These are phyloP conservation scores for Rhodotorula sp. DNA, from an alignment of 1,284 basidiomycete species.

Conservation along the genomic window DNA sequence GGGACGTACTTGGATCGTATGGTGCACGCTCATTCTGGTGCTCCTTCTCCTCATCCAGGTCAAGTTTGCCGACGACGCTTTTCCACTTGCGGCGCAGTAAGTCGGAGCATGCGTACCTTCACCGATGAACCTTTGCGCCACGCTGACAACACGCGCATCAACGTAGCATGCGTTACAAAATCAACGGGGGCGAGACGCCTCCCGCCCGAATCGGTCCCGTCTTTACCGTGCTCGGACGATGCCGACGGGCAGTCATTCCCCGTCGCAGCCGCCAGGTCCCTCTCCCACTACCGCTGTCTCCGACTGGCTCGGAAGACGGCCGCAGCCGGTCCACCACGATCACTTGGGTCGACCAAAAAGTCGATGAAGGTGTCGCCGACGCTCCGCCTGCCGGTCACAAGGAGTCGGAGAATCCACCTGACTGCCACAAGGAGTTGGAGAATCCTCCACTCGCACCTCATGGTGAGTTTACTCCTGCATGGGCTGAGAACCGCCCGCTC, in stretches of 20 bases:
- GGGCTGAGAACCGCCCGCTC: too few species aligned
- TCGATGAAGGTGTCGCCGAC: background rate
- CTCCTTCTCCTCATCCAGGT: constrained; percentile 17
- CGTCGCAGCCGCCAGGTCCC: too few species aligned
- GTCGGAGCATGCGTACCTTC: background rate
- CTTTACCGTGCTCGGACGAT: background rate
- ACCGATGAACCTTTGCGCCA: too few species aligned
- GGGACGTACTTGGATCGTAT: constrained; percentile 20
- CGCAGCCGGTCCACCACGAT: background rate
- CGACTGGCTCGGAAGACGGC: background rate
- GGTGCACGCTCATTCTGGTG: constrained; percentile 9
- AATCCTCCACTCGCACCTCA: too few species aligned
- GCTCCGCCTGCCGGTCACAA: too few species aligned
- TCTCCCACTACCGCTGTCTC: background rate
- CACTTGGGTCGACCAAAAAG: background rate
- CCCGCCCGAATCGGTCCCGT: background rate
- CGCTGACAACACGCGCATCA: too few species aligned
- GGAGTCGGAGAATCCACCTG: background rate
- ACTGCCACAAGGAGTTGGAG: too few species aligned
- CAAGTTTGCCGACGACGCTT: constrained; percentile 19
- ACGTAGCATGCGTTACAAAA: background rate
- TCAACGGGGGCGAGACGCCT: background rate
- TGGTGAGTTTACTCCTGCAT: too few species aligned
- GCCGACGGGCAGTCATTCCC: background rate
- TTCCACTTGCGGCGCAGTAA: constrained; percentile 13